Evolutionary conservation across 1,284 basidiomycete genomes (phyloP).

Genomic region (Lignosus rhinocerotis): DNA sequence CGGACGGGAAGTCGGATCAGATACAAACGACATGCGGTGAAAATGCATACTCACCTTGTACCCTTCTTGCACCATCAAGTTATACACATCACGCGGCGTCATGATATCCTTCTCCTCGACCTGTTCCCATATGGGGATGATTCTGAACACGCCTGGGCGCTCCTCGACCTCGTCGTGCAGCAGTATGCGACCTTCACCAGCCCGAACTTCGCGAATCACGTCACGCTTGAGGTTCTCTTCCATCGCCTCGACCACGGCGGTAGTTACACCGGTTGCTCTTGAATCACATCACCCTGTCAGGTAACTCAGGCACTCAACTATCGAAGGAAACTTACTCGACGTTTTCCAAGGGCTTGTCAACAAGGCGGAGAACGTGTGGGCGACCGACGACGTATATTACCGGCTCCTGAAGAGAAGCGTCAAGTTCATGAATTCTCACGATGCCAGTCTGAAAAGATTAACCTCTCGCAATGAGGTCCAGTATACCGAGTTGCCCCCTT

Average conservation of each 20-base stretch:
- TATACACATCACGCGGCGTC: conserved; percentile 89
- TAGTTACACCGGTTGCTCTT: conserved; percentile 93
- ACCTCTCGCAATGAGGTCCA: conserved; percentile 95
- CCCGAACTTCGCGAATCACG: conserved; percentile 78
- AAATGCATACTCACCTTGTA: conserved; percentile 55
- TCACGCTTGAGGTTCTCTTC: conserved; percentile 90
- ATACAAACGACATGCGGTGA: not conserved
- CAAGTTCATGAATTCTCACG: not conserved
- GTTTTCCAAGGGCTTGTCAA: conserved; percentile 88
- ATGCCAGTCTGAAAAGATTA: not conserved
- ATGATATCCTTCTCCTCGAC: conserved; percentile 86
- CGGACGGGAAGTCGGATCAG: conserved; percentile 1
- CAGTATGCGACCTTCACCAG: conserved; percentile 80
- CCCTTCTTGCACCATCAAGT: conserved; percentile 72
- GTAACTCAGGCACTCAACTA: not conserved
- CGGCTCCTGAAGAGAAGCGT: conserved; percentile 66
- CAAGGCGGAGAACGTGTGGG: conserved; percentile 91
- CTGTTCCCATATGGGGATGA: conserved; percentile 88
- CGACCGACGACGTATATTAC: conserved; percentile 90
- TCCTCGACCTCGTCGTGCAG: conserved; percentile 97
- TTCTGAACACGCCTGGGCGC: conserved; percentile 84
- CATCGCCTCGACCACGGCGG: conserved; percentile 91
- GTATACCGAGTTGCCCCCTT: conserved; percentile 71
- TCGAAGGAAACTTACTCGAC: conserved; percentile 69
- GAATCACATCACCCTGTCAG: not conserved